Evolutionary conservation across 2,329 filamentous ascomycete species (phyloP).

Genomic region (Colletotrichum caudatum): DNA sequence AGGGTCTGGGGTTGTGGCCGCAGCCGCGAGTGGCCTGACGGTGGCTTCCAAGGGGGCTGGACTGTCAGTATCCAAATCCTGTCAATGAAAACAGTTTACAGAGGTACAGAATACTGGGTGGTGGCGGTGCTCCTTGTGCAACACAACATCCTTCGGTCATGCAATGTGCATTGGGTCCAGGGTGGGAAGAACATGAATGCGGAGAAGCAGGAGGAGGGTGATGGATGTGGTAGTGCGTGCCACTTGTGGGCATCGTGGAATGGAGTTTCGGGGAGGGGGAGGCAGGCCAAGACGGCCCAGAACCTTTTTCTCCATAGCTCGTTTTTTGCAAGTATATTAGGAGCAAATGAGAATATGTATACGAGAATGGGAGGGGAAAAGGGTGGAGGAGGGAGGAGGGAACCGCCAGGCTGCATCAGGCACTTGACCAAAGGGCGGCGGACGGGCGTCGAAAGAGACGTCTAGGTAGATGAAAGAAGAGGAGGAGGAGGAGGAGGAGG

Average conservation of each 20-base stretch:
- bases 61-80: constrained; percentile 34
- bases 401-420: neutral
- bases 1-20: constrained; percentile 33
- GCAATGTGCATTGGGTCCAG: constrained; percentile 20
- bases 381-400: constrained; percentile 23
- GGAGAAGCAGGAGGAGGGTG: neutral
- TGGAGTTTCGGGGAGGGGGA: neutral
- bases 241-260: constrained; percentile 33
- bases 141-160: constrained; percentile 18
- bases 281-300: constrained; percentile 34
- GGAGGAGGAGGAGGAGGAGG: neutral
- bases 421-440: neutral
- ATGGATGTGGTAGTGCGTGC: constrained; percentile 10
- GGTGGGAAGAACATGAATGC: constrained; percentile 11
- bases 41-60: constrained; percentile 37
- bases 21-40: constrained; percentile 40
- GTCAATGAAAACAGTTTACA: constrained; percentile 25
- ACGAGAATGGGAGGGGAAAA: constrained; percentile 1
- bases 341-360: neutral
- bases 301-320: constrained; percentile 10
- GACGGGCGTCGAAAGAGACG: neutral
- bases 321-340: constrained; percentile 6
- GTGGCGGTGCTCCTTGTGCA: constrained; percentile 20
- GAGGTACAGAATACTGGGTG: neutral
- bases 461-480: neutral